These are phyloP conservation scores for Terfezia boudieri DNA, from an alignment of 495 filamentous ascomycete species.

Conservation along the genomic window DNA sequence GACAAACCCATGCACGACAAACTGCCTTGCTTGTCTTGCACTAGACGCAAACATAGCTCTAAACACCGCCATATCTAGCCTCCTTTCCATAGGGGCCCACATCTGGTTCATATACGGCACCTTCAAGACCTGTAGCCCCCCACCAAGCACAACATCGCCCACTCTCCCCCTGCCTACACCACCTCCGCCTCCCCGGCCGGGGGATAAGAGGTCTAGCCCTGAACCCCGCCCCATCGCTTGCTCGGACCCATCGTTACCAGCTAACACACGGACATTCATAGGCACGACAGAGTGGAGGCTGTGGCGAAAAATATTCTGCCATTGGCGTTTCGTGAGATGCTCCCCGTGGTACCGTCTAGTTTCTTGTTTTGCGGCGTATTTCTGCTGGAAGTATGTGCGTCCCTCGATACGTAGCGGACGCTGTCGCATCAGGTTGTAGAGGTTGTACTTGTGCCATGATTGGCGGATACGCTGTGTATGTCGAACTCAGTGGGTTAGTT, in stretches of 20 bases:
- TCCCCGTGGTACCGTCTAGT: slow-evolving; percentile 84
- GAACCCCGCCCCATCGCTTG: slow-evolving; percentile 62
- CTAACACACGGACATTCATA: slow-evolving; percentile 60
- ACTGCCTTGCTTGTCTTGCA: slow-evolving; percentile 80
- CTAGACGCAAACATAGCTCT: slow-evolving; percentile 85
- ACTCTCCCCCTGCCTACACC: not conserved
- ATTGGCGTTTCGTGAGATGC: slow-evolving; percentile 69
- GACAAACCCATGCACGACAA: slow-evolving; percentile 77
- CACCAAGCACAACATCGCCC: slow-evolving; percentile 1
- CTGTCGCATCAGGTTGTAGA: slow-evolving; percentile 52
- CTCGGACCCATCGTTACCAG: slow-evolving; percentile 54
- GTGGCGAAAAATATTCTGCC: slow-evolving; percentile 74
- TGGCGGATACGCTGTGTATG: slow-evolving; percentile 63
- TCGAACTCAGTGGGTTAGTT: slow-evolving; percentile 1
- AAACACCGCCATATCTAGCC: slow-evolving; percentile 80
- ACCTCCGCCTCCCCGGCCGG: slow-evolving; percentile 2
- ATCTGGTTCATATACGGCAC: slow-evolving; percentile 86
- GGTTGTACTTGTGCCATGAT: slow-evolving; percentile 94
- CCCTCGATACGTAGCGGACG: slow-evolving; percentile 11
- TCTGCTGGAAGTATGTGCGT: slow-evolving; percentile 86
- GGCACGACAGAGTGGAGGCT: slow-evolving; percentile 56
- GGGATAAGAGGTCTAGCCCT: slow-evolving; percentile 26
- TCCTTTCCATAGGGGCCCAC: slow-evolving; percentile 71
- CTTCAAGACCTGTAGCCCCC: slow-evolving; percentile 7
- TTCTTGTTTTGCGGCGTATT: slow-evolving; percentile 70